phyloP scores from a whole-genome alignment of 2,329 filamentous ascomycete species.

The Cordyceps tenuipes region DNA sequence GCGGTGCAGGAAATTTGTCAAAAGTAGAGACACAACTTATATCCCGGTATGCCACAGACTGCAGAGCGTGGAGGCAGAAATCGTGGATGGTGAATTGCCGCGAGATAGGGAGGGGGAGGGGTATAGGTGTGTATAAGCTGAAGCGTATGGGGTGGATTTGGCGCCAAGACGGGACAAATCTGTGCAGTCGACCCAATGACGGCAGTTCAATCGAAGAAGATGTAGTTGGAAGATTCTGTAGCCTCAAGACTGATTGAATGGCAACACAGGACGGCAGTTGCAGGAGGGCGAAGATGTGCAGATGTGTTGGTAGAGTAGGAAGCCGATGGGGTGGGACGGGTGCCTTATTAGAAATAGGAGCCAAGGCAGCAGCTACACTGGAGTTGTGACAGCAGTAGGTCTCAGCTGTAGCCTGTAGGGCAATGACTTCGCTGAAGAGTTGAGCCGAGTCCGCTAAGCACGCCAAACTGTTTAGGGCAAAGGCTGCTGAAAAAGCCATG shows the following conservation, averaged over 20 bases:
- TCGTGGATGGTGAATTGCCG: not conserved
- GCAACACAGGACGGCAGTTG: not conserved
- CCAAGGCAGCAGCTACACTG: not conserved
- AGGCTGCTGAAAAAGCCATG: not conserved
- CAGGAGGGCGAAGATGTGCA: not conserved
- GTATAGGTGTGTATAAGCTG: not conserved
- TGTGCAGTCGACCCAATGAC: not conserved
- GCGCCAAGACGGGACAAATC: not conserved
- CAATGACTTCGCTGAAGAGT: not conserved
- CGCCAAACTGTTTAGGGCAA: not conserved
- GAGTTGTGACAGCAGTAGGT: not conserved
- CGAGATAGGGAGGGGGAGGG: not conserved
- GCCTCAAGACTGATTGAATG: not conserved
- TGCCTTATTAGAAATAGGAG: not conserved
- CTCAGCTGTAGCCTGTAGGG: not conserved
- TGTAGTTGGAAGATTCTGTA: not conserved
- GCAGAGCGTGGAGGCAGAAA: not conserved
- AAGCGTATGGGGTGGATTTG: not conserved
- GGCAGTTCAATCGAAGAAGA: not conserved
- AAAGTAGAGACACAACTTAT: not conserved
- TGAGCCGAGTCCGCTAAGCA: not conserved
- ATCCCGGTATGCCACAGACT: not conserved
- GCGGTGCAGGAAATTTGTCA: not conserved
- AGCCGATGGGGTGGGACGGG: not conserved
- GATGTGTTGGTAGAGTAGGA: not conserved